These are phyloP conservation scores for Debaryomycetaceae sp. DNA, from an alignment of 1,139 yeast genomes.

Conservation along the genomic window DNA sequence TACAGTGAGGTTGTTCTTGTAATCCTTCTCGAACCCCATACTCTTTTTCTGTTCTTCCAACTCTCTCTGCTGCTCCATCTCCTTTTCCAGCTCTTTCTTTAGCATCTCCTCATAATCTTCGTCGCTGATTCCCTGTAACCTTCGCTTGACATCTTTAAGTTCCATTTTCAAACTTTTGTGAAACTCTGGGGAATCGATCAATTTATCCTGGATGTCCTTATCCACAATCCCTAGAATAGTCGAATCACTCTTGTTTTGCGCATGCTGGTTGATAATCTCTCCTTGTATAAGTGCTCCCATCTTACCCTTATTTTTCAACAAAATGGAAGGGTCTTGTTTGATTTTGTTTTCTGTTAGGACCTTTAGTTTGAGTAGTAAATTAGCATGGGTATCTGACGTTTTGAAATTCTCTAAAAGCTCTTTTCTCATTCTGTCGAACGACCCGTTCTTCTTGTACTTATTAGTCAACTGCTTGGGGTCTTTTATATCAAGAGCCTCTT, in stretches of 20 bases:
- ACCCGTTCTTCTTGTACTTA: constrained; percentile 48
- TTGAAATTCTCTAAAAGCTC: constrained; percentile 43
- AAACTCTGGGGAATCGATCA: constrained; percentile 43
- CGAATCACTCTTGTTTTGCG: constrained; percentile 9
- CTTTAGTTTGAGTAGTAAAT: constrained; percentile 39
- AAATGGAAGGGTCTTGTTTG: constrained; percentile 46
- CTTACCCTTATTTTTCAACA: constrained; percentile 50
- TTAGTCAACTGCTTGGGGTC: constrained; percentile 42
- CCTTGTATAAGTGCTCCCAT: constrained; percentile 55
- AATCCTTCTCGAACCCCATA: constrained; percentile 11
- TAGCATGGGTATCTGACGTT: constrained; percentile 40
- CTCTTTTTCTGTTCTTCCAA: constrained; percentile 8
- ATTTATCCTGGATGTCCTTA: constrained; percentile 45
- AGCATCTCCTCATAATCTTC: constrained; percentile 34
- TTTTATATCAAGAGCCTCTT: constrained; percentile 6
- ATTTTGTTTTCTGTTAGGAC: constrained; percentile 47
- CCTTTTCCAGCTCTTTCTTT: constrained; percentile 14
- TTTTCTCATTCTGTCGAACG: constrained; percentile 47
- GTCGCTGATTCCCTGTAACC: constrained; percentile 35
- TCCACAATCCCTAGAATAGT: constrained; percentile 39
- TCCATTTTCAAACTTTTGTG: constrained; percentile 31
- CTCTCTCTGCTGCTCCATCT: constrained; percentile 6
- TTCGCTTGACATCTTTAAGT: constrained; percentile 33
- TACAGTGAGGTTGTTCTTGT: constrained; percentile 28
- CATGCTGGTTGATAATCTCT: constrained; percentile 32